Base-by-base conservation (phyloP, 805 yeast genomes). In the Saccharomycopsis fermentans region DNA sequence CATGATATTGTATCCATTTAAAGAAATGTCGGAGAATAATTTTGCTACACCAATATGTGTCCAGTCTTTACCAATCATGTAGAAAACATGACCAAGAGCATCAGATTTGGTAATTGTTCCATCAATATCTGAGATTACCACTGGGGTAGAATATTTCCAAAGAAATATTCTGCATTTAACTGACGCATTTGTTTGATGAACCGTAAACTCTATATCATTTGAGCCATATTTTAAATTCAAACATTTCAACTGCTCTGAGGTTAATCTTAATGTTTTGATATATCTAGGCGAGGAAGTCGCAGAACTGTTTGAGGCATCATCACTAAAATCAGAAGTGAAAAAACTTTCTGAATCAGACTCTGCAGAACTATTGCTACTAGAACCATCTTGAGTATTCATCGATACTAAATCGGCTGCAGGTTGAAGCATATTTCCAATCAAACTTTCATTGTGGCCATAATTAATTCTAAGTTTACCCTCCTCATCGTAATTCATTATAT, bases 71-170 rank as follows among this genome's bases (percentile, higher is more conserved):
- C 99, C 99, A 39, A 94, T 75, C 82, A 92, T 83, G 17, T 94
- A 90, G 70, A 94, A 75, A 1, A 94, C 92, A 71, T 94, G 99
- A 2, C 99, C 99, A 66, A 94, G 74, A 0, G 99, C 99, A 73
- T 94, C 99, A 0, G 97, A 90, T 71, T 90, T 91, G 17, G 99
- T 94, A 64, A 94, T 94, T 1, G 99, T 94, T 17, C 99, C 99
- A 70, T 94, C 99, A 59, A 94, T 94, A 72, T 94, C 99, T 8
- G 97, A 89, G 27, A 94, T 92, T 6, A 94, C 99, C 48, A 94
- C 87, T 1, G 98, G 97, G 0, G 86, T 84, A 59, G 82, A 77
- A 64, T 84, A 78, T 63, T 83, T 82, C 99, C 99, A 94, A 47
- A 89, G 77, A 67, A 78, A 92, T 57, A 94, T 74, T 64, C 86